phyloP scores from a whole-genome alignment of 179 eudicot genomes.

The Nepenthes alata region DNA sequence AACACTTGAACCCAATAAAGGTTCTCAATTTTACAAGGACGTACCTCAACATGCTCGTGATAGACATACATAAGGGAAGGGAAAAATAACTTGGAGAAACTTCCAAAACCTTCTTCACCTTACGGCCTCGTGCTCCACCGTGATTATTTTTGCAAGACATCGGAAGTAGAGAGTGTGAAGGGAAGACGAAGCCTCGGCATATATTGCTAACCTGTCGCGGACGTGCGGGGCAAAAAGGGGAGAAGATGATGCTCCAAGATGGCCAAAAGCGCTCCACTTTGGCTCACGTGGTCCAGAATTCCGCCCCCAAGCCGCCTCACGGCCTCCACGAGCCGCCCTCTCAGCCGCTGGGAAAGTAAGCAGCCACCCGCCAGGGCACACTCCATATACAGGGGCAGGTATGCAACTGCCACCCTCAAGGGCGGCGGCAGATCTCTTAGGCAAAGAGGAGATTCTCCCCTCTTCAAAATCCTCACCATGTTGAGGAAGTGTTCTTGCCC shows the following conservation, averaged over 20 bases:
- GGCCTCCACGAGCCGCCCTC: conserved; percentile 86
- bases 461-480: conserved; percentile 48
- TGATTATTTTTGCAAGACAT: no score
- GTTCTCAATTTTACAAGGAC: no score
- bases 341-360: conserved; percentile 61
- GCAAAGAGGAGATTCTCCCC: conserved; percentile 69
- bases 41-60: no score
- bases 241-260: conserved; percentile 75
- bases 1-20: no score
- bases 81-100: no score
- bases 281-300: conserved; percentile 25
- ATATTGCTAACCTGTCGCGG: no score
- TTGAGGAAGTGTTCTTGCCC: conserved; percentile 64
- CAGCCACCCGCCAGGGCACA: conserved; percentile 54
- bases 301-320: conserved; percentile 61
- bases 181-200: no score
- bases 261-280: conserved; percentile 53
- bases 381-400: conserved; percentile 84
- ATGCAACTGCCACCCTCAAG: conserved; percentile 75
- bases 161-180: no score
- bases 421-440: conserved; percentile 65
- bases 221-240: conserved; percentile 44
- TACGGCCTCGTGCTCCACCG: no score
- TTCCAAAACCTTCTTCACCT: no score
- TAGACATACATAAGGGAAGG: no score